Conservation (phyloP, 345 rosid genomes). For the Boechera retrofracta region DNA sequence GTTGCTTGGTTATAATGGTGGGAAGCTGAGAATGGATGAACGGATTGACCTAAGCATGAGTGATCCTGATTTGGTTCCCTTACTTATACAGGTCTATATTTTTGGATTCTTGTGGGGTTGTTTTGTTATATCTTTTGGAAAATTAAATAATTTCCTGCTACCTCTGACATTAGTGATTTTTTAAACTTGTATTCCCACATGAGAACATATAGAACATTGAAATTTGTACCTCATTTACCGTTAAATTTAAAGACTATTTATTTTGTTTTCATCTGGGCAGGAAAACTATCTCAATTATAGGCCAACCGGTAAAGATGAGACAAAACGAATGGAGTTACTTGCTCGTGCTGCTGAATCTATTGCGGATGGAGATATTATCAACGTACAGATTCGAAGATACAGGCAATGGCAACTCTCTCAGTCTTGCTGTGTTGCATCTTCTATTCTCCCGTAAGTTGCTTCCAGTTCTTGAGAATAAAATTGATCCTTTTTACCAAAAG, state of each 20-base stretch:
- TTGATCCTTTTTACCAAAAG: conserved; percentile 17
- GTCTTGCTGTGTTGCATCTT: conserved; percentile 73
- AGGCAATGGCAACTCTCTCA: conserved; percentile 97
- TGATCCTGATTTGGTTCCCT: conserved; percentile 94
- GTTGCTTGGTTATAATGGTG: conserved; percentile 83
- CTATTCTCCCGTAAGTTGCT: conserved; percentile 85
- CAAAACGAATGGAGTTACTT: conserved; percentile 74
- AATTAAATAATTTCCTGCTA: neutral
- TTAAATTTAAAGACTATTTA: neutral
- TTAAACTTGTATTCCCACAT: conserved; percentile 26
- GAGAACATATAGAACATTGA: conserved; percentile 22
- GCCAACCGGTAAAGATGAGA: conserved; percentile 80
- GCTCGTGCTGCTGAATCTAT: conserved; percentile 97
- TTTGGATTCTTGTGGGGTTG: conserved; percentile 11
- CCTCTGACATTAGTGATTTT: conserved; percentile 18
- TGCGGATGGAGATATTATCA: conserved; percentile 86
- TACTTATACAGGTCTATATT: conserved; percentile 76
- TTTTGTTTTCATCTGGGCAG: conserved; percentile 51
- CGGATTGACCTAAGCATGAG: conserved; percentile 96
- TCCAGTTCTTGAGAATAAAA: conserved; percentile 21
- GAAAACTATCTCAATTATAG: conserved; percentile 94
- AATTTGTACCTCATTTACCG: neutral
- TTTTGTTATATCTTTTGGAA: conserved; percentile 6
- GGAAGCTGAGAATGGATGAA: conserved; percentile 96
- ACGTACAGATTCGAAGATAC: conserved; percentile 94